Evolutionary conservation across 2,329 filamentous ascomycete genomes (phyloP).

Genomic region (Exophiala mesophila): DNA sequence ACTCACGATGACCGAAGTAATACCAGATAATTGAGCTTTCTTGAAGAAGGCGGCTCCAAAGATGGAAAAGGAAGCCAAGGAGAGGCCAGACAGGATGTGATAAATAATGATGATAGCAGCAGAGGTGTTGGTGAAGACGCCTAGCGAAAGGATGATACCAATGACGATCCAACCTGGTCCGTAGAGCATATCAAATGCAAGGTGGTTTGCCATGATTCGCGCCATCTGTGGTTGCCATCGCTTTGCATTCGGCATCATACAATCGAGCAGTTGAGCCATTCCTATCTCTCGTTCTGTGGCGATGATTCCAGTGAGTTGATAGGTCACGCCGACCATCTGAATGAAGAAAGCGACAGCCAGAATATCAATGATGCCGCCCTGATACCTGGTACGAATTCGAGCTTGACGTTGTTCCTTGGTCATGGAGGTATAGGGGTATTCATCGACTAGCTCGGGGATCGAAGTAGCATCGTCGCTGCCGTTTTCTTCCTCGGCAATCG

Average conservation of each 20-base stretch:
- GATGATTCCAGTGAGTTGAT: conserved; percentile 81
- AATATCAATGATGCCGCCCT: conserved; percentile 67
- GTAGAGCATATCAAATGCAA: conserved; percentile 76
- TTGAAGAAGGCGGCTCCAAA: conserved; percentile 79
- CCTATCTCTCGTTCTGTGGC: conserved; percentile 80
- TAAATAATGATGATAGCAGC: conserved; percentile 65
- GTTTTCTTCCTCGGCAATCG: conserved; percentile 51
- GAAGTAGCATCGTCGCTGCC: conserved; percentile 41
- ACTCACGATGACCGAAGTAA: conserved; percentile 66
- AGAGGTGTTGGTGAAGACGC: conserved; percentile 62
- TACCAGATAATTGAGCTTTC: conserved; percentile 81
- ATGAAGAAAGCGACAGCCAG: conserved; percentile 75
- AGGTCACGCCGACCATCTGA: conserved; percentile 73
- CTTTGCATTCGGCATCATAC: conserved; percentile 76
- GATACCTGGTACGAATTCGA: conserved; percentile 64
- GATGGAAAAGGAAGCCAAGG: conserved; percentile 74
- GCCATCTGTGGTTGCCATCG: conserved; percentile 73
- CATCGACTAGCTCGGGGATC: conserved; percentile 44
- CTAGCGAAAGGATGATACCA: conserved; percentile 57
- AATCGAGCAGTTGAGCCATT: conserved; percentile 82
- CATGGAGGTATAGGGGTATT: conserved; percentile 72
- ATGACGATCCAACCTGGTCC: conserved; percentile 77
- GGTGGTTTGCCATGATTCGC: conserved; percentile 71
- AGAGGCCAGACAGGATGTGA: conserved; percentile 69
- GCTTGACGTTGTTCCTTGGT: conserved; percentile 63